These are phyloP conservation scores for Oryza meridionalis DNA, from an alignment of 176 grass and related monocot species.

Conservation along the genomic window DNA sequence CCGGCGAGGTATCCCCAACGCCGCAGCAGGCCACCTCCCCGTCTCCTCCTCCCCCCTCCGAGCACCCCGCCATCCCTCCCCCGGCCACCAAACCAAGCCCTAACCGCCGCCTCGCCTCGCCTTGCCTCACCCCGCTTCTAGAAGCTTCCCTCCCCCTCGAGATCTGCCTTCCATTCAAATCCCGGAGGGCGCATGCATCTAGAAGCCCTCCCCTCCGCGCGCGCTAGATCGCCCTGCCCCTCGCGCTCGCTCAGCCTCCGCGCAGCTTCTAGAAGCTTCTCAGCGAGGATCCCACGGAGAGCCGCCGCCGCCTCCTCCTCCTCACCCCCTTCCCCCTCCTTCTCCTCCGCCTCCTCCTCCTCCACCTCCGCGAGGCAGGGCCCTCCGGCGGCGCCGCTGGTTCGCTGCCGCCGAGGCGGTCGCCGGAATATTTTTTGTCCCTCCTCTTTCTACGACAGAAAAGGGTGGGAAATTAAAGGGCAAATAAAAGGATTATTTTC, in stretches of 20 bases:
- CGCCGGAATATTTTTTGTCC: conserved; percentile 33
- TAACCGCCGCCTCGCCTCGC: conserved; percentile 30
- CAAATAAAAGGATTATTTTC: conserved; percentile 42
- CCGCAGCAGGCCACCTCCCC: conserved; percentile 54
- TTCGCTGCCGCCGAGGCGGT: conserved; percentile 45
- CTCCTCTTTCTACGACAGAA: conserved; percentile 30
- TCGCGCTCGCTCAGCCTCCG: conserved; percentile 6
- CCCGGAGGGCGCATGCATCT: conserved; percentile 45
- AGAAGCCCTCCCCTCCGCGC: conserved; percentile 22
- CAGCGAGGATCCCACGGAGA: neutral
- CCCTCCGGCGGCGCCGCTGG: conserved; percentile 25
- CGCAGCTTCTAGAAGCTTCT: conserved; percentile 46
- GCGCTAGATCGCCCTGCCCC: conserved; percentile 41
- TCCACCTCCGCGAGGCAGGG: neutral
- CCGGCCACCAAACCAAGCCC: conserved; percentile 43
- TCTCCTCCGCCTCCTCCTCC: neutral
- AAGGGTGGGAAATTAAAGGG: conserved; percentile 38
- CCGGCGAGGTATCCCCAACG: conserved; percentile 72
- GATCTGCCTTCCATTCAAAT: conserved; percentile 74
- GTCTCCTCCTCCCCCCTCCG: conserved; percentile 59
- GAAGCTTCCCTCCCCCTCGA: conserved; percentile 52
- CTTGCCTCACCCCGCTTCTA: conserved; percentile 45
- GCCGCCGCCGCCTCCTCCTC: neutral
- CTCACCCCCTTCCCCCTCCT: neutral
- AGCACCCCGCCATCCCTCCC: conserved; percentile 60